These are phyloP conservation scores for Coemansia sp. DNA, from an alignment of 192 early-diverging fungal species.

Conservation along the genomic window DNA sequence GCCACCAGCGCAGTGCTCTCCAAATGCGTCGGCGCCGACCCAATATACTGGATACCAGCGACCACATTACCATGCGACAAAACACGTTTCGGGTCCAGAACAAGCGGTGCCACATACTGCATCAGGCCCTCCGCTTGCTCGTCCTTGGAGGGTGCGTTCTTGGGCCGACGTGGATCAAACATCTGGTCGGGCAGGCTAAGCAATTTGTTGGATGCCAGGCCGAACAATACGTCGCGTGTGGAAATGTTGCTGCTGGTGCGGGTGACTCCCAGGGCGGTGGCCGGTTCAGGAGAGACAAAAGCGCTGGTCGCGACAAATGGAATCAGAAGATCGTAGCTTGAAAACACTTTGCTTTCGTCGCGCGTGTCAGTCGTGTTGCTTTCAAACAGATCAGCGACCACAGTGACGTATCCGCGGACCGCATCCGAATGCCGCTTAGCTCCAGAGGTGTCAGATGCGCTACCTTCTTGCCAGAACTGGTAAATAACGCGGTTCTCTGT, in stretches of 20 bases:
- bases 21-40: constrained; percentile 74
- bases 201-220: constrained; percentile 43
- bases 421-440: constrained; percentile 14
- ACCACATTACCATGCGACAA: constrained; percentile 73
- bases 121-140: constrained; percentile 89
- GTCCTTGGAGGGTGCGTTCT: constrained; percentile 62
- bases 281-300: constrained; percentile 73
- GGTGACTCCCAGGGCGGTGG: constrained; percentile 83
- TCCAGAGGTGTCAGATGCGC: constrained; percentile 20
- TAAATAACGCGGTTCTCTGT: constrained; percentile 89
- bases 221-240: constrained; percentile 78
- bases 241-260: constrained; percentile 85
- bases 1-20: constrained; percentile 94
- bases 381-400: constrained; percentile 88
- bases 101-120: constrained; percentile 72
- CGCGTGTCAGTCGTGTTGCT: constrained; percentile 68
- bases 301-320: constrained; percentile 76
- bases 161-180: constrained; percentile 84
- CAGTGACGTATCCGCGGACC: constrained; percentile 75
- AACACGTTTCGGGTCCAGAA: constrained; percentile 76
- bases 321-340: constrained; percentile 68
- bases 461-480: constrained; percentile 84
- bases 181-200: constrained; percentile 57
- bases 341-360: constrained; percentile 72
- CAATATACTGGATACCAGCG: constrained; percentile 67